Conservation (phyloP, 1,284 basidiomycete genomes). For the Fistulina hepatica region DNA sequence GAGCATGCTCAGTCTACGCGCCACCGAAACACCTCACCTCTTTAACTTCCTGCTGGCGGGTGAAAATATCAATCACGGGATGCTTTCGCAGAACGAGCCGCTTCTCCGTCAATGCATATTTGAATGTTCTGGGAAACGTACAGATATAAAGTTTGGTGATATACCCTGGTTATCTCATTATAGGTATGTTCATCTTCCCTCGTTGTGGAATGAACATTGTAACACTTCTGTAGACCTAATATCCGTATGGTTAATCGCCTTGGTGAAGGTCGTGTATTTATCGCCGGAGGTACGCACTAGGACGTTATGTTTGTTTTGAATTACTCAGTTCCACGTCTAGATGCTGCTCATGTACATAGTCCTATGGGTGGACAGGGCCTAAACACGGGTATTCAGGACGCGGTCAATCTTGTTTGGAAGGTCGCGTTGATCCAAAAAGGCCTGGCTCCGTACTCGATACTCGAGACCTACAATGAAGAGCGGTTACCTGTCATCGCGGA, state of each 20-base stretch:
- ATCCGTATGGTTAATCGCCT: slow-evolving; percentile 15
- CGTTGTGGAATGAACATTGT: not conserved
- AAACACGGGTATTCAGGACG: slow-evolving; percentile 18
- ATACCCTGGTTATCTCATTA: slow-evolving; percentile 11
- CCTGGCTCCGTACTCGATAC: slow-evolving; percentile 14
- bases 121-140: slow-evolving; percentile 1
- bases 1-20: slow-evolving; percentile 12
- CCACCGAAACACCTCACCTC: slow-evolving; percentile 14
- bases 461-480: slow-evolving; percentile 21
- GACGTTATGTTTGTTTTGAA: too few relatives aligned
- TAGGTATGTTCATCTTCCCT: slow-evolving; percentile 4
- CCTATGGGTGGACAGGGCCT: slow-evolving; percentile 19
- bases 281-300: slow-evolving; percentile 12
- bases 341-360: slow-evolving; percentile 21
- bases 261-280: slow-evolving; percentile 12
- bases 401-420: slow-evolving; percentile 21
- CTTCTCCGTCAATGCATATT: slow-evolving; percentile 2
- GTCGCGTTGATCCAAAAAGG: slow-evolving; percentile 17
- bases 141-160: slow-evolving; percentile 7
- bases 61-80: slow-evolving; percentile 11
- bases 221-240: slow-evolving; percentile 11
- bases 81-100: slow-evolving; percentile 9
- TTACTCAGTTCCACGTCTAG: slow-evolving; percentile 6
- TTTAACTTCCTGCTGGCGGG: slow-evolving; percentile 16
- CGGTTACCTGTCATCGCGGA: slow-evolving; percentile 22